These are phyloP conservation scores for Margaritispora aquatica DNA, from an alignment of 495 filamentous ascomycete species.

Conservation along the genomic window DNA sequence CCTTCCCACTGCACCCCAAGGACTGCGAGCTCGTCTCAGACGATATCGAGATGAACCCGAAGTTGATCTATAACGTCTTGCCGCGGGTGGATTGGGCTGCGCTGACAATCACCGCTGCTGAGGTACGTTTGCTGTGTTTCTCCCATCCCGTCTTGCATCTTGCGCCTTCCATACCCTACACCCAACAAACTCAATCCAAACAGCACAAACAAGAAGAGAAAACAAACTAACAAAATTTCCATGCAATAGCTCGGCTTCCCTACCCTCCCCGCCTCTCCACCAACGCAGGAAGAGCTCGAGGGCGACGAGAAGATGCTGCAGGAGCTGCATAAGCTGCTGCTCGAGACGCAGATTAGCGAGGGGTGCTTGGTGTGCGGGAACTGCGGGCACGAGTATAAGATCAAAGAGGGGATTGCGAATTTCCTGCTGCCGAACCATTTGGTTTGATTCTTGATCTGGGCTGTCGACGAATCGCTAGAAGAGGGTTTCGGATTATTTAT, in stretches of 20 bases:
- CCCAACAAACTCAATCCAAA: too few relatives aligned
- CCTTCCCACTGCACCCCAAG: constrained; percentile 85
- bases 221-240: neutral
- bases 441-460: constrained; percentile 37
- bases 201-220: neutral
- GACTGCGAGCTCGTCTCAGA: constrained; percentile 84
- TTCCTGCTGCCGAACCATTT: constrained; percentile 92
- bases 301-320: constrained; percentile 58
- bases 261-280: constrained; percentile 55
- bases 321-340: constrained; percentile 73
- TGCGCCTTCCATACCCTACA: neutral
- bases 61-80: constrained; percentile 74
- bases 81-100: constrained; percentile 85
- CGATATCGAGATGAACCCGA: constrained; percentile 70
- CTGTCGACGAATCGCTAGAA: too few relatives aligned
- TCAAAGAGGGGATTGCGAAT: constrained; percentile 93
- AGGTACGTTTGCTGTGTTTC: constrained; percentile 48
- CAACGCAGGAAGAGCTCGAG: constrained; percentile 52
- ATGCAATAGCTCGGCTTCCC: constrained; percentile 71
- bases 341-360: constrained; percentile 85
- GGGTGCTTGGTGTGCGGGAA: constrained; percentile 86
- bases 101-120: constrained; percentile 62
- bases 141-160: neutral
- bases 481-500: too few relatives aligned
- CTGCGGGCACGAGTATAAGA: constrained; percentile 87